These are phyloP conservation scores for Hymenoscyphus infarciens DNA, from an alignment of 2,329 filamentous ascomycete genomes.

Conservation along the genomic window DNA sequence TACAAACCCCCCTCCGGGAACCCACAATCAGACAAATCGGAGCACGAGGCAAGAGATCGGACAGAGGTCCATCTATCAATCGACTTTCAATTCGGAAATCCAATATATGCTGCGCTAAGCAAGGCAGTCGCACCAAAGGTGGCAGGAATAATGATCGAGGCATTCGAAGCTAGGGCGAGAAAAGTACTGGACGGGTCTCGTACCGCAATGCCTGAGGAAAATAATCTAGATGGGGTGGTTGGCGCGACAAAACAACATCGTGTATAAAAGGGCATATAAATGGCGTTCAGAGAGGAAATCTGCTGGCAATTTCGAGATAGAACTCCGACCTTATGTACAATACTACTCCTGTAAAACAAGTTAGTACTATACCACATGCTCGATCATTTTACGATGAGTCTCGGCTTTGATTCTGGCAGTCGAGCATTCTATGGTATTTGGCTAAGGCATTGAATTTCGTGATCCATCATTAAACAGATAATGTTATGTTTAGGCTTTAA, in stretches of 20 bases:
- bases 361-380: neutral
- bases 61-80: constrained; percentile 76
- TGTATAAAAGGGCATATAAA: neutral
- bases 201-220: neutral
- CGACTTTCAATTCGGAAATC: constrained; percentile 81
- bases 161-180: constrained; percentile 80
- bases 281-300: neutral
- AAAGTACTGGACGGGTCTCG: constrained; percentile 45
- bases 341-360: neutral
- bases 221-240: neutral
- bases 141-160: constrained; percentile 83
- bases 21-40: constrained; percentile 31
- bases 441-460: no score
- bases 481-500: no score
- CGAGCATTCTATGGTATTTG: no score
- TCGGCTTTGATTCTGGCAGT: no score
- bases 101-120: constrained; percentile 81
- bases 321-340: neutral
- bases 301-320: neutral
- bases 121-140: constrained; percentile 78
- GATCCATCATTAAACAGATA: no score
- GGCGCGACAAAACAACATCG: neutral
- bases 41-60: constrained; percentile 39
- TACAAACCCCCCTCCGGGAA: constrained; percentile 42
- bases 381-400: no score